phyloP scores from a whole-genome alignment of 257 asterid species.

The Petunia axillaris region DNA sequence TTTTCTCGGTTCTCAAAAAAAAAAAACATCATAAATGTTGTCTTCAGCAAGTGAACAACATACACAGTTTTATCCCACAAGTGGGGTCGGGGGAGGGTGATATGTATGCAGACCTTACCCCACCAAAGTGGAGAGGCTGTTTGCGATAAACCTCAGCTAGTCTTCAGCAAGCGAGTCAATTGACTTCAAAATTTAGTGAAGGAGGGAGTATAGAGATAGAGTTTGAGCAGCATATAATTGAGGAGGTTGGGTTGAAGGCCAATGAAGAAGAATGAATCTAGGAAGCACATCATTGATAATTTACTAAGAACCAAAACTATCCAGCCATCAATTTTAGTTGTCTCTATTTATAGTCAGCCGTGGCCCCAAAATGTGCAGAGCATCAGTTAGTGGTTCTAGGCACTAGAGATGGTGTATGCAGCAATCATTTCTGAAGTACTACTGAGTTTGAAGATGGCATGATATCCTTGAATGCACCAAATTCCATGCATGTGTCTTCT shows the following conservation, averaged over 20 bases:
- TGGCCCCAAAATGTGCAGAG: not conserved
- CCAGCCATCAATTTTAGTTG: not conserved
- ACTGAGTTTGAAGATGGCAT: not conserved
- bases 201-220: not conserved
- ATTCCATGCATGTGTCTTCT: not conserved
- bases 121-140: too few species aligned
- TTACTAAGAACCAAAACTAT: not conserved
- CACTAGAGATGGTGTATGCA: not conserved
- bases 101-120: too few species aligned
- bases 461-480: not conserved
- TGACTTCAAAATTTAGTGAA: not conserved
- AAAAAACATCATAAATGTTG: not conserved
- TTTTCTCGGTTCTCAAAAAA: too few species aligned
- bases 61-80: too few species aligned
- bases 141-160: too few species aligned
- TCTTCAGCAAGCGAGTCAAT: not conserved
- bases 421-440: not conserved
- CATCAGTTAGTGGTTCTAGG: not conserved
- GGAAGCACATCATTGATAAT: not conserved
- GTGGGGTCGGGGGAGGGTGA: too few species aligned
- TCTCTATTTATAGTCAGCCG: not conserved
- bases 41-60: not conserved
- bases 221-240: not conserved
- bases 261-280: not conserved
- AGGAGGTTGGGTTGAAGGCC: not conserved